These are phyloP conservation scores for Thuja plicata DNA, from an alignment of 83 land plant genomes.

Conservation along the genomic window DNA sequence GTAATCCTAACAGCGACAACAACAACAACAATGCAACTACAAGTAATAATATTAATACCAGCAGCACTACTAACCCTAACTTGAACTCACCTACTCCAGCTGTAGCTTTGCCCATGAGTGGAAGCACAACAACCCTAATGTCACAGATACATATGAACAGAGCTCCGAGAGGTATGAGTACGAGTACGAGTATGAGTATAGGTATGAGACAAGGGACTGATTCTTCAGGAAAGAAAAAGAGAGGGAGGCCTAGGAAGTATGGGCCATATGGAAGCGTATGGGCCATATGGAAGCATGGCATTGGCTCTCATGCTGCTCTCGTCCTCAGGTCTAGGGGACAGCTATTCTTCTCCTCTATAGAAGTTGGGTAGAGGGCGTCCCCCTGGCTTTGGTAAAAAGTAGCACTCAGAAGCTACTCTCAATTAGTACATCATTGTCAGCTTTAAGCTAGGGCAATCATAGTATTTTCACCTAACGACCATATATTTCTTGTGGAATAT, in stretches of 20 bases:
- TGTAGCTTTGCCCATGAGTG: not conserved
- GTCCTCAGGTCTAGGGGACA: not conserved
- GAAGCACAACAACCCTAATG: not conserved
- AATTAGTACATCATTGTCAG: too few species aligned
- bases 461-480: constrained; percentile 91
- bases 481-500: constrained; percentile 90
- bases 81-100: constrained; percentile 11
- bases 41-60: not conserved
- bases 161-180: constrained; percentile 17
- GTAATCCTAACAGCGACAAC: not conserved
- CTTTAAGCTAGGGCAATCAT: constrained; percentile 84
- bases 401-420: constrained; percentile 11
- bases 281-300: constrained; percentile 23
- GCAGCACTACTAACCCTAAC: not conserved
- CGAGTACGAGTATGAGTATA: constrained; percentile 20
- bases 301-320: constrained; percentile 10
- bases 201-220: constrained; percentile 22
- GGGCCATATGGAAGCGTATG: constrained; percentile 26
- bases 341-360: not conserved
- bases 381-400: constrained; percentile 18
- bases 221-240: constrained; percentile 22
- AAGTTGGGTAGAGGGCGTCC: constrained; percentile 22
- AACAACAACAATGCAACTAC: not conserved
- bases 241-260: constrained; percentile 23
- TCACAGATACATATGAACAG: constrained; percentile 5